Evolutionary conservation across 2,329 filamentous ascomycete species (phyloP).

Genomic region (Dactylellina parvicollis): DNA sequence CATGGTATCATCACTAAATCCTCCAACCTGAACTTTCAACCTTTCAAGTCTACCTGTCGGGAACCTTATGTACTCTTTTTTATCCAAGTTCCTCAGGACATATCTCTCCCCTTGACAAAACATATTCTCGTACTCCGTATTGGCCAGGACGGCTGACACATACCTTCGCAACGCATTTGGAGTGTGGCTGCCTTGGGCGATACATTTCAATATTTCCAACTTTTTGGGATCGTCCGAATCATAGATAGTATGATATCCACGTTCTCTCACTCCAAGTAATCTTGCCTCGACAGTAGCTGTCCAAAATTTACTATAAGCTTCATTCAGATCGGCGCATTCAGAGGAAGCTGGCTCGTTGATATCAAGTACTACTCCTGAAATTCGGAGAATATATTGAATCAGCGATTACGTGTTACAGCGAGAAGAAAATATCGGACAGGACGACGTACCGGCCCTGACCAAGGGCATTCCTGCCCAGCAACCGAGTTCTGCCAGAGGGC

Average conservation of each 20-base stretch:
- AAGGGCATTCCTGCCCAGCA: conserved; percentile 30
- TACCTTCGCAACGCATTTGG: conserved; percentile 7
- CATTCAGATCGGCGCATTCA: neutral
- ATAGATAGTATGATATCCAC: conserved; percentile 38
- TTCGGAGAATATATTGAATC: neutral
- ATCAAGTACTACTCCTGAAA: conserved; percentile 8
- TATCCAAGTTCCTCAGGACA: conserved; percentile 31
- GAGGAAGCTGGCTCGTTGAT: neutral
- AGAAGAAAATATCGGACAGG: neutral
- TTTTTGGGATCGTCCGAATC: conserved; percentile 25
- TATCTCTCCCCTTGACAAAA: conserved; percentile 15
- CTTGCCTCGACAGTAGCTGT: conserved; percentile 3
- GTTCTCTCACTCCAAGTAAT: conserved; percentile 13
- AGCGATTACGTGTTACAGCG: neutral
- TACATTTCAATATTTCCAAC: conserved; percentile 2
- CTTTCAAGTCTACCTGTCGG: conserved; percentile 18
- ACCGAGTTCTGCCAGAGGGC: conserved; percentile 28
- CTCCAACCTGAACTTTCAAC: neutral
- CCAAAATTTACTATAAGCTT: neutral
- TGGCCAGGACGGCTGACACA: conserved; percentile 6
- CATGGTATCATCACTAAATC: conserved; percentile 16
- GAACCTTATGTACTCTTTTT: conserved; percentile 21
- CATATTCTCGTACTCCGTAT: conserved; percentile 37
- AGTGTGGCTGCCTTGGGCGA: neutral
- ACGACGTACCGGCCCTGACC: conserved; percentile 21